These are phyloP conservation scores for Diaporthe capsici DNA, from an alignment of 2,329 filamentous ascomycete species.

Conservation along the genomic window DNA sequence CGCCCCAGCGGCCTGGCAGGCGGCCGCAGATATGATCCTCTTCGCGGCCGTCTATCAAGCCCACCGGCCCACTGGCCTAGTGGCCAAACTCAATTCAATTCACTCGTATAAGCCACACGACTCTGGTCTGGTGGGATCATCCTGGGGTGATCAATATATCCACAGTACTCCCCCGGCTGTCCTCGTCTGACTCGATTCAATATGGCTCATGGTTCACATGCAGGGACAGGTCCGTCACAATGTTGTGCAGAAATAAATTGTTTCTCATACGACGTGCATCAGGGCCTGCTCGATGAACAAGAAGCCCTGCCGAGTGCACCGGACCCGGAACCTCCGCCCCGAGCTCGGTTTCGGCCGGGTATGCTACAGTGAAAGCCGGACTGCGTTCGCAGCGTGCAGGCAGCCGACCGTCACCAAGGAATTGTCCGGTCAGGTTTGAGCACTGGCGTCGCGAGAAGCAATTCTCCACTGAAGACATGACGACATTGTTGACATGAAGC, in stretches of 20 bases:
- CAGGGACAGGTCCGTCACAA: background rate
- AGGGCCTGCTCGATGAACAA: background rate
- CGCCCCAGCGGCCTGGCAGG: slow-evolving; percentile 4
- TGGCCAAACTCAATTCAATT: slow-evolving; percentile 30
- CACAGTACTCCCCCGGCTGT: background rate
- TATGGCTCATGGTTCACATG: background rate
- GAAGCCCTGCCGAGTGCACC: background rate
- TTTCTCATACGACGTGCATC: slow-evolving; percentile 8
- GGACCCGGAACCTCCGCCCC: background rate
- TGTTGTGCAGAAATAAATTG: slow-evolving; percentile 6
- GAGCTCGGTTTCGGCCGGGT: slow-evolving; percentile 9
- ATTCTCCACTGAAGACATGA: background rate
- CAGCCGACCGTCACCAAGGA: background rate
- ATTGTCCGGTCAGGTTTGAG: background rate
- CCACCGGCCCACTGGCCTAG: slow-evolving; percentile 5
- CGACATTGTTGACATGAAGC: background rate
- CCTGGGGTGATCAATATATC: slow-evolving; percentile 13
- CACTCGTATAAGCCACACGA: slow-evolving; percentile 13
- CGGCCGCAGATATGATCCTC: background rate
- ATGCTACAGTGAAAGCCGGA: background rate
- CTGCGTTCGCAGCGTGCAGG: background rate
- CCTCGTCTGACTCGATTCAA: background rate
- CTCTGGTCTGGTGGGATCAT: slow-evolving; percentile 4
- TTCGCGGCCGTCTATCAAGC: slow-evolving; percentile 1
- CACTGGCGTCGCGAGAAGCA: background rate